phyloP scores from a whole-genome alignment of 345 rosid species.

The Carallia brachiata region DNA sequence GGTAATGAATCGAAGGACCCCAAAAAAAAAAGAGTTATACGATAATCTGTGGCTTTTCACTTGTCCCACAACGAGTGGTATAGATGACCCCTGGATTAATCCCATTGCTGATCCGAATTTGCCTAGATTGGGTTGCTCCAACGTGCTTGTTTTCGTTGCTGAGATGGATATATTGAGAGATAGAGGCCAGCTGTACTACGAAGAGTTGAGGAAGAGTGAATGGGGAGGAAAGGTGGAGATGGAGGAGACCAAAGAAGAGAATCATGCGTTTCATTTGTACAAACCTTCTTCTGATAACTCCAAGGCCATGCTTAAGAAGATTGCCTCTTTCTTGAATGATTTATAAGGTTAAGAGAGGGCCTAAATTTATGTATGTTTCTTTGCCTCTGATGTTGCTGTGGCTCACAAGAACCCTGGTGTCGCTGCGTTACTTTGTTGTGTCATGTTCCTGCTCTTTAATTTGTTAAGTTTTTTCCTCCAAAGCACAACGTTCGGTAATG shows the following conservation, averaged over 20 bases:
- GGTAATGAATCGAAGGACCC: slow-evolving; percentile 2
- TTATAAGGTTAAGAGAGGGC: background rate
- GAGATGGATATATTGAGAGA: slow-evolving; percentile 22
- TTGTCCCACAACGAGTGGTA: slow-evolving; percentile 22
- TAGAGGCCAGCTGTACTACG: slow-evolving; percentile 15
- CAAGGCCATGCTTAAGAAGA: slow-evolving; percentile 9
- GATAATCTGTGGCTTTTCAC: slow-evolving; percentile 19
- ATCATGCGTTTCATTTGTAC: slow-evolving; percentile 31
- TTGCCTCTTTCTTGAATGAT: background rate
- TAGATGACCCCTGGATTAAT: background rate
- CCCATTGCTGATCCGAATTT: background rate
- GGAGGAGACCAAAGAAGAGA: slow-evolving; percentile 24
- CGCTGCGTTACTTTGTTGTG: no score
- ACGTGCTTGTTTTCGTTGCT: slow-evolving; percentile 24
- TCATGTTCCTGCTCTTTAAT: no score
- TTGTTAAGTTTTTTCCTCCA: no score
- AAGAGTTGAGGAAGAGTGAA: slow-evolving; percentile 25
- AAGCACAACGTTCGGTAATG: no score
- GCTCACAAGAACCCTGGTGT: no score
- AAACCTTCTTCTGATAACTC: slow-evolving; percentile 22
- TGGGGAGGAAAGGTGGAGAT: slow-evolving; percentile 31
- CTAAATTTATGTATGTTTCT: background rate
- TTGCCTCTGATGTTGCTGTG: background rate
- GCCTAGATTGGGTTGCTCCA: background rate
- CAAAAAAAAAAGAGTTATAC: no score